Base-by-base conservation (phyloP, 2,329 filamentous ascomycete species). In the Talaromyces sp. region DNA sequence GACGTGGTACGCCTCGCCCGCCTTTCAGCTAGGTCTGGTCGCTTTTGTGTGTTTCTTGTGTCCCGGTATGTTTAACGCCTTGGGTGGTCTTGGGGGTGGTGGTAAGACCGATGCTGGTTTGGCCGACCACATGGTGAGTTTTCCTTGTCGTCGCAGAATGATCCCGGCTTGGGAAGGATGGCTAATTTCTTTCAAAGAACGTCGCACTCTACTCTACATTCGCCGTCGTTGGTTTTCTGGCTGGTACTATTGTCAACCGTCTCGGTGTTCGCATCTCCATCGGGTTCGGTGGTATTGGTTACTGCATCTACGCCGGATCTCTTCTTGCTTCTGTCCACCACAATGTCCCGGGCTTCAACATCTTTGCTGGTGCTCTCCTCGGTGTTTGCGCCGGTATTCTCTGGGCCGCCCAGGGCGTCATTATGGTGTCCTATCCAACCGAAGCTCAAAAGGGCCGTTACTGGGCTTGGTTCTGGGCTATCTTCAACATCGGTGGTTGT, bases 401-500 rank as follows among this genome's bases (percentile, higher is more conserved):
- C 5, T 76, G 74, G 74, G 68, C 67, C 46, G 73, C 73, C 1
- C 71, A 76, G 61, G 73, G 73, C 41, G 72, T 71, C 8, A 67
- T 76, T 40, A 73, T 75, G 69, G 89, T 93, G 83, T 83, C 87
- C 7, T 94, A 94, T 71, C 89, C 90, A 4, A 78, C 83, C 9
- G 90, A 94, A 74, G 73, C 81, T 46, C 81, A 82, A 62, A 94
- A 94, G 79, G 90, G 90, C 53, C 83, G 85, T 60, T 94, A 91
- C 73, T 92, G 94, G 70, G 87, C 87, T 62, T 86, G 83, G 79
- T 94, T 94, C 76, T 94, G 90, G 90, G 84, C 88, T 73, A 92
- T 95, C 68, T 94, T 94, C 82, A 94, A 94, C 76, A 72, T 89
- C 60, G 90, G 90, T 63, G 89, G 84, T 65, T 89, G 93, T 63